Evolutionary conservation across 805 yeast genomes (phyloP).

Genomic region (Allodekkera sacchari): DNA sequence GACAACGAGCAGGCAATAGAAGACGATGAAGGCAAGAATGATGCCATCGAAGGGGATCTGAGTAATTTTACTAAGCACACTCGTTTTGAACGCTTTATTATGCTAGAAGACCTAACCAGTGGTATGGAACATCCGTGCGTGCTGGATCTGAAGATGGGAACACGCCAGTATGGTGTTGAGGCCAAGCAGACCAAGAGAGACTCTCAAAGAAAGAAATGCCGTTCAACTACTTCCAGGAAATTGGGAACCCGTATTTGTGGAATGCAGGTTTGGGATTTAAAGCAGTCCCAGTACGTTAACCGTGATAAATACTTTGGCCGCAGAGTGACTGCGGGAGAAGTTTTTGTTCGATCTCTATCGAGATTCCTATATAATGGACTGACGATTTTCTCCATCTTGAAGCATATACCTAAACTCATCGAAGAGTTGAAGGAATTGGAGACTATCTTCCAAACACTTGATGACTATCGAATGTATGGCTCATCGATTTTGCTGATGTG

Average conservation of each 20-base stretch:
- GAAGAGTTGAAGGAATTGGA: conserved; percentile 51
- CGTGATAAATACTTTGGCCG: conserved; percentile 94
- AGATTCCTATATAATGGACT: conserved; percentile 77
- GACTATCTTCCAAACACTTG: conserved; percentile 42
- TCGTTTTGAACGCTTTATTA: conserved; percentile 69
- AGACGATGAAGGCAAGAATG: conserved; percentile 8
- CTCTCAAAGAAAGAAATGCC: conserved; percentile 79
- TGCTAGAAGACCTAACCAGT: conserved; percentile 84
- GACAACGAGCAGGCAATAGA: conserved; percentile 9
- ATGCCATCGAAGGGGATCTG: conserved; percentile 7
- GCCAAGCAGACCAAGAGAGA: conserved; percentile 62
- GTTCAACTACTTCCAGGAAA: conserved; percentile 65
- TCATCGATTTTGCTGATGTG: conserved; percentile 83
- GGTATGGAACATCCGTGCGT: conserved; percentile 85
- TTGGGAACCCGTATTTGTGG: conserved; percentile 95
- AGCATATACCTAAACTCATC: conserved; percentile 62
- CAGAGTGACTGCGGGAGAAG: conserved; percentile 56
- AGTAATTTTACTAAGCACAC: conserved; percentile 26
- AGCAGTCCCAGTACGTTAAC: conserved; percentile 41
- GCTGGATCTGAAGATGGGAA: conserved; percentile 94
- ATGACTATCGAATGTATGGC: conserved; percentile 85
- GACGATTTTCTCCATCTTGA: conserved; percentile 45
- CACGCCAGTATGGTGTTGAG: conserved; percentile 96
- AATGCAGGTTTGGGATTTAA: conserved; percentile 70
- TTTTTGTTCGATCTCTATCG: conserved; percentile 67